Evolutionary conservation across 208 protist species (phyloP).

Genomic region (Crithidia brevicula): DNA sequence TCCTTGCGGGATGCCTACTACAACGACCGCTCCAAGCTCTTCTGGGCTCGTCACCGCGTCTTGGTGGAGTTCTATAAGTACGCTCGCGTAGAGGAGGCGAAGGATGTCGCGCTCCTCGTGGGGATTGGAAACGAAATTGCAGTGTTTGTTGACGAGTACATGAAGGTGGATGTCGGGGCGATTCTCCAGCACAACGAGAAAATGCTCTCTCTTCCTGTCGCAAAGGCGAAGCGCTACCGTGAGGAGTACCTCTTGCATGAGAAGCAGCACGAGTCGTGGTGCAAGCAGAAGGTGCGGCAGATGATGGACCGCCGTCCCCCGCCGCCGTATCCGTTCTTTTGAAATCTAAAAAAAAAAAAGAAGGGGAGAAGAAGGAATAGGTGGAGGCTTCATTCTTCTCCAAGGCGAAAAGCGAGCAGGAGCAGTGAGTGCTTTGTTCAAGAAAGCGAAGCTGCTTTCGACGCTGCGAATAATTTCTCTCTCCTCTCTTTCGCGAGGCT

Average conservation of each 20-base stretch:
- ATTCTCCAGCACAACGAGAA: slow-evolving; percentile 86
- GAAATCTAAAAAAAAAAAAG: slow-evolving; percentile 27
- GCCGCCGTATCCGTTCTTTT: slow-evolving; percentile 87
- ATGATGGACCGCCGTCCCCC: slow-evolving; percentile 82
- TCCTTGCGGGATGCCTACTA: slow-evolving; percentile 79
- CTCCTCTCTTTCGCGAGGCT: too few relatives aligned
- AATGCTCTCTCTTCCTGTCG: slow-evolving; percentile 69
- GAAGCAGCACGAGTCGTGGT: slow-evolving; percentile 90
- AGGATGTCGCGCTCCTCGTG: slow-evolving; percentile 57
- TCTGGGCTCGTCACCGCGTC: slow-evolving; percentile 88
- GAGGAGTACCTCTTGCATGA: slow-evolving; percentile 79
- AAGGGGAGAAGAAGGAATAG: slow-evolving; percentile 2
- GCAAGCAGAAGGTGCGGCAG: slow-evolving; percentile 84
- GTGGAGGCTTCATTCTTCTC: too few relatives aligned
- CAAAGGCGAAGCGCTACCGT: slow-evolving; percentile 79
- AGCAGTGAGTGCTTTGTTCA: too few relatives aligned
- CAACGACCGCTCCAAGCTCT: slow-evolving; percentile 87
- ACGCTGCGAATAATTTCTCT: too few relatives aligned
- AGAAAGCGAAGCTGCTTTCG: too few relatives aligned
- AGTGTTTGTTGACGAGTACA: slow-evolving; percentile 75
- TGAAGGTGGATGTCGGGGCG: slow-evolving; percentile 83
- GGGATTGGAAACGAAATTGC: slow-evolving; percentile 71
- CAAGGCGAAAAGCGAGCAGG: too few relatives aligned
- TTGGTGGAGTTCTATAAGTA: slow-evolving; percentile 93
- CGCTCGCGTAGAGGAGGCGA: slow-evolving; percentile 47